A percentile compares a stretch with the other conserved stretches of the same genome.
phyloP scores from a whole-genome alignment of 2,329 filamentous ascomycete genomes.

The Colletotrichum destructivum region DNA sequence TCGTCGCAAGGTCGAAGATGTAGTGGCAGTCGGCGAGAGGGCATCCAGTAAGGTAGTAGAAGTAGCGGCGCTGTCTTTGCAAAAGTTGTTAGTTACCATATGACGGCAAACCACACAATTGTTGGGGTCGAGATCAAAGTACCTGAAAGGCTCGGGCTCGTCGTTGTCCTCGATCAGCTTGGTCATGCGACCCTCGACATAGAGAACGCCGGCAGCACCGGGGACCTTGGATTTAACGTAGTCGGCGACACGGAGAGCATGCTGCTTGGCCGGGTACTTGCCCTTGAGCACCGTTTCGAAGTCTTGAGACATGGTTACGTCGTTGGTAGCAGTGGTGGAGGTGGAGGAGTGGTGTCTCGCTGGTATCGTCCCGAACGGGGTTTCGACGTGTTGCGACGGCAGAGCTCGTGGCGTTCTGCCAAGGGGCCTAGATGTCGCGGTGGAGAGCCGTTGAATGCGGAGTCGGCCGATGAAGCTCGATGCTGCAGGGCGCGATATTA shows the following conservation, averaged over 20 bases:
- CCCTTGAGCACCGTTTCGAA: conserved; percentile 70
- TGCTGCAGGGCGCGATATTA: not conserved
- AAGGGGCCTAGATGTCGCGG: conserved; percentile 23
- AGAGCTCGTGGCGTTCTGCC: conserved; percentile 6
- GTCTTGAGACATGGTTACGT: conserved; percentile 46
- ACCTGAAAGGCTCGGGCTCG: conserved; percentile 85
- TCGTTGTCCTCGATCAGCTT: conserved; percentile 92
- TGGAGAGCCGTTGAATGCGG: conserved; percentile 3
- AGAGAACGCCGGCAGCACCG: conserved; percentile 80
- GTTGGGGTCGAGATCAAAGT: conserved; percentile 40
- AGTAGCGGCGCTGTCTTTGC: conserved; percentile 86
- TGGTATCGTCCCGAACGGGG: not conserved
- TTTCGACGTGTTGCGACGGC: conserved; percentile 6
- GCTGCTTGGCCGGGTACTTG: conserved; percentile 87
- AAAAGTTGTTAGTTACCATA: conserved; percentile 24
- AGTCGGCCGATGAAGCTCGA: conserved; percentile 3
- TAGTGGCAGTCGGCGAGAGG: conserved; percentile 84
- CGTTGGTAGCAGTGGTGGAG: not conserved
- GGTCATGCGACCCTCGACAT: conserved; percentile 88
- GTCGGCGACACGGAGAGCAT: conserved; percentile 87
- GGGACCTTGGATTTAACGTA: conserved; percentile 79
- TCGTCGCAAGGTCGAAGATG: conserved; percentile 82
- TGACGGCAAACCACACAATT: too few relatives aligned
- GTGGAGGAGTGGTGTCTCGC: conserved; percentile 20
- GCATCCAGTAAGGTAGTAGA: conserved; percentile 94